A percentile compares a stretch with the other conserved stretches of the same genome.
Conservation (phyloP, 768 basidiomycete species). For the Paxillus involutus region DNA sequence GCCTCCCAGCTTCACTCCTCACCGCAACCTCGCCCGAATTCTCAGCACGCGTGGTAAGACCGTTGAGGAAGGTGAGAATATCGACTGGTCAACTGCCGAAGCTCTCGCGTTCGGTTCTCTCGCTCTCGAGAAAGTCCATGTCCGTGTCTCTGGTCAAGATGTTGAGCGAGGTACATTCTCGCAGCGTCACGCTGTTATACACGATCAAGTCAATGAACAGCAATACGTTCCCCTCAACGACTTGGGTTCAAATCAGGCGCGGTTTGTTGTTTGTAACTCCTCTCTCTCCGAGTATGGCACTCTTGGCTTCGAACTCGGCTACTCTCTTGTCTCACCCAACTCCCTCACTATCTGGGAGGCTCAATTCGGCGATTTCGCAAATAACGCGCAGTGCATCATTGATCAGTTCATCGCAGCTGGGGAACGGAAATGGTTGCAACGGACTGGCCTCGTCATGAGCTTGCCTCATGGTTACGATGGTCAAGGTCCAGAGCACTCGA, state of each 20-base stretch:
- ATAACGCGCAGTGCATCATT: constrained; percentile 96
- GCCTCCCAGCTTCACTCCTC: constrained; percentile 82
- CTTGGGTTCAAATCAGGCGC: constrained; percentile 84
- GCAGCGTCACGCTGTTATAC: constrained; percentile 94
- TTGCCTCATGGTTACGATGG: constrained; percentile 98
- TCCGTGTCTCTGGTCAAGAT: constrained; percentile 96
- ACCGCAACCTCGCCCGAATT: constrained; percentile 94
- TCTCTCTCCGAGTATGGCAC: constrained; percentile 93
- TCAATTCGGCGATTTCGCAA: constrained; percentile 97
- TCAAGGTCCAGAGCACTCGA: constrained; percentile 98
- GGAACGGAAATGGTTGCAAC: constrained; percentile 96
- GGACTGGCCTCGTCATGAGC: constrained; percentile 85
- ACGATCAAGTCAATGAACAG: constrained; percentile 91
- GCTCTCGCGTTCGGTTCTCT: constrained; percentile 95
- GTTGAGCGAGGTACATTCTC: constrained; percentile 99
- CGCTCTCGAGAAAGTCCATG: constrained; percentile 89
- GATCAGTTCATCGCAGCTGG: constrained; percentile 99
- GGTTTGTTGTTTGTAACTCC: constrained; percentile 95
- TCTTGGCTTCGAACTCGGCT: constrained; percentile 97
- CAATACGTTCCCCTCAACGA: constrained; percentile 90
- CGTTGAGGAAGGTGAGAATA: constrained; percentile 85
- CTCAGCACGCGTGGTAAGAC: constrained; percentile 84
- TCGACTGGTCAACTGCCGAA: constrained; percentile 99
- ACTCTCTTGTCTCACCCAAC: constrained; percentile 95
- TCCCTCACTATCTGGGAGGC: constrained; percentile 97